Conservation (phyloP, 2,329 filamentous ascomycete genomes). For the Colletotrichum liriopes region DNA sequence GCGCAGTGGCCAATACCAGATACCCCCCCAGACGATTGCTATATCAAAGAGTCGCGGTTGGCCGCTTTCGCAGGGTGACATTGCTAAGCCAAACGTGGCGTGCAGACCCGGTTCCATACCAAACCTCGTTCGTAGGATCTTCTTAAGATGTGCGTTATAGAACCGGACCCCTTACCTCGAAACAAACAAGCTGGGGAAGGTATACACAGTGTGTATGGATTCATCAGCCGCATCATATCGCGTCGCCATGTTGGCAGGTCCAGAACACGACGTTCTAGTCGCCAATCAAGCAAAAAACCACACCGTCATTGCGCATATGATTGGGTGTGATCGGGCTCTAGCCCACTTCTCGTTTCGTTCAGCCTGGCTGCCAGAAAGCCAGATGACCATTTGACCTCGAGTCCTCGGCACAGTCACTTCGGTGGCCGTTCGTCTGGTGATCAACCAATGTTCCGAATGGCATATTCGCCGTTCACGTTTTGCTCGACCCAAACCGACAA, state of each 20-base stretch:
- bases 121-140: conserved; percentile 42
- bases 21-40: not conserved
- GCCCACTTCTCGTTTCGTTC: not conserved
- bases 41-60: conserved; percentile 4
- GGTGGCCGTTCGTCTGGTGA: not conserved
- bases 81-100: conserved; percentile 24
- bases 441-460: not conserved
- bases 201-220: not conserved
- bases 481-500: conserved; percentile 1
- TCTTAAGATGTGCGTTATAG: conserved; percentile 52
- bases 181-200: conserved; percentile 10
- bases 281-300: not conserved
- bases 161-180: conserved; percentile 12
- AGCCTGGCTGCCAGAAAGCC: not conserved
- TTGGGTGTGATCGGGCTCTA: not conserved
- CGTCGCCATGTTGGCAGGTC: not conserved
- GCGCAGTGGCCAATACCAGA: conserved; percentile 17
- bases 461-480: conserved; percentile 11
- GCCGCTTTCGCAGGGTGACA: conserved; percentile 22
- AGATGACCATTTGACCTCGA: not conserved
- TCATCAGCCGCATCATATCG: not conserved
- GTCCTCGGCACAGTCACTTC: not conserved
- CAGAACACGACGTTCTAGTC: not conserved
- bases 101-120: not conserved
- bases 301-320: conserved; percentile 10